Evolutionary conservation across 257 asterid species (phyloP), one percentile per base, ranked within the genome.

Genomic region (Solanum pimpinellifolium): DNA sequence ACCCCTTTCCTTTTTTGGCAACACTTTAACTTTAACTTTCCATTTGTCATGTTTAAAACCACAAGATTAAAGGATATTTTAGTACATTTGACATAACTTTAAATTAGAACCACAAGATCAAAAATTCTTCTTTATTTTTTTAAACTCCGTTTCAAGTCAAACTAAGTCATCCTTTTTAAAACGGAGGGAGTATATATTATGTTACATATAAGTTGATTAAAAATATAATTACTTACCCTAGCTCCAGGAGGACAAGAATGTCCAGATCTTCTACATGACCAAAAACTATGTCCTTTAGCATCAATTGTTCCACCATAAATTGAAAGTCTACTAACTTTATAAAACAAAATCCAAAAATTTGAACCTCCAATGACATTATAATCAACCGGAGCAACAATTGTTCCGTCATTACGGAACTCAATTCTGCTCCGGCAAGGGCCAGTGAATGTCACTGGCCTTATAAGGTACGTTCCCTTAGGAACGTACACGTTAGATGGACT

Each of bases 371-470:
- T 85, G 5, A 84, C 86, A 77, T 89, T 86, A 72, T 88, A 88
- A 87, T 94, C 88, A 37, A 35, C 41, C 0, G 99, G 98, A n/a
- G 98, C 96, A 9, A 93, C 91, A 13, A 96, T 47, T 2, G 92
- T 93, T 84, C 98, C 98, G 23, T 86, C 90, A 1, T 92, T 92
- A 31, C 87, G 75, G 86, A 96, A 95, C 39, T 68, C 52, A 25
- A 94, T 93, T 60, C 92, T 87, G 85, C 78, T 93, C 85, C 88
- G 85, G 72, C 98, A 95, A 11, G 99, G 99, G 2, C 99, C 98
- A 3, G 78, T 86, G 42, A 96, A 94, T 16, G 90, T 74, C 1
- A 93, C 83, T 1, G 91, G 2, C 85, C 88, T 87, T 6, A 96
- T 49, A 92, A 93, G 41, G 90, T 83, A 94, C 0, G 87, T 89